Evolutionary conservation across 1,284 basidiomycete genomes (phyloP).

Genomic region (Ceratobasidium sp.): DNA sequence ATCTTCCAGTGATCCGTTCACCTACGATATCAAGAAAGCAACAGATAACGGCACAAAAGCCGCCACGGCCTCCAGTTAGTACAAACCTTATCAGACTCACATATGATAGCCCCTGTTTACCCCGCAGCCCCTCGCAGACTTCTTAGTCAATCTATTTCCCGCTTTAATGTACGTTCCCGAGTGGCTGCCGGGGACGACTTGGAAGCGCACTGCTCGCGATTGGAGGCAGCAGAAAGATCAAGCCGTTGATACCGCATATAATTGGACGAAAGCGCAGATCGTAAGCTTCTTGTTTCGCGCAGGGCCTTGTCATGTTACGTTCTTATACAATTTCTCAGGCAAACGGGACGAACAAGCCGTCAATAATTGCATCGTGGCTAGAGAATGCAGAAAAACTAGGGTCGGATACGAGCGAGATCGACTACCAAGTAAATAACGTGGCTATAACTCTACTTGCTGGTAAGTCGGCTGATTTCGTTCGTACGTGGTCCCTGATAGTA

Average conservation of each 20-base stretch:
- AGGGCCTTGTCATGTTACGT: not conserved
- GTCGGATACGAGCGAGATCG: not conserved
- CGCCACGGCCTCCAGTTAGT: not conserved
- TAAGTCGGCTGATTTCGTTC: not conserved
- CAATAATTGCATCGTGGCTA: slow-evolving; percentile 18
- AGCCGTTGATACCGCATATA: slow-evolving; percentile 2
- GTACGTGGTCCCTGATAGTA: not conserved
- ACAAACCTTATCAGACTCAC: not conserved
- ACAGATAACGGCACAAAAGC: slow-evolving; percentile 14
- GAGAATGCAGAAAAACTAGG: not conserved
- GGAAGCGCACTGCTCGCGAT: slow-evolving; percentile 28
- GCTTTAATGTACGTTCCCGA: slow-evolving; percentile 35
- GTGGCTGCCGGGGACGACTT: slow-evolving; percentile 43
- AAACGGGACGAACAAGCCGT: not conserved
- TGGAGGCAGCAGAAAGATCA: slow-evolving; percentile 32
- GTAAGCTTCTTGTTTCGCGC: not conserved
- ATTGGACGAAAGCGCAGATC: slow-evolving; percentile 28
- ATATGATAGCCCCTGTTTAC: too few relatives aligned
- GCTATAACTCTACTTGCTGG: not conserved
- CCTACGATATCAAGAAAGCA: slow-evolving; percentile 3
- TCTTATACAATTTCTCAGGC: not conserved
- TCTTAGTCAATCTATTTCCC: slow-evolving; percentile 32
- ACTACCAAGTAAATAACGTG: not conserved
- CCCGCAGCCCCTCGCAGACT: not conserved
- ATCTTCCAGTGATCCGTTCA: slow-evolving; percentile 16